These are phyloP conservation scores for Guadua angustifolia DNA, from an alignment of 176 grass and related monocot genomes.

Conservation along the genomic window DNA sequence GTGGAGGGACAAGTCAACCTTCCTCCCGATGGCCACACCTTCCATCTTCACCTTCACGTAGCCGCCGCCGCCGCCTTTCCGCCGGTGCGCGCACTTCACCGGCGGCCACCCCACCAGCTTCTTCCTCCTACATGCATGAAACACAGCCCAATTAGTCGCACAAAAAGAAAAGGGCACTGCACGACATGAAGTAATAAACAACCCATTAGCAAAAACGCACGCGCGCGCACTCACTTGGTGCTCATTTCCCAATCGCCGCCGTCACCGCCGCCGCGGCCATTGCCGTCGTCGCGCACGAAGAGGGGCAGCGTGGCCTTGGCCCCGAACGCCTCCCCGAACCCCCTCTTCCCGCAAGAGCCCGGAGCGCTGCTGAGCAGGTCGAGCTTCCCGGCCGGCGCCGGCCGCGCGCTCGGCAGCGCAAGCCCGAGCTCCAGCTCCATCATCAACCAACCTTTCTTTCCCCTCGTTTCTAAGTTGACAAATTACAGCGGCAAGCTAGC, in stretches of 20 bases:
- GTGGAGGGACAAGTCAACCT: constrained; percentile 69
- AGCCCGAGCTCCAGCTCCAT: constrained; percentile 82
- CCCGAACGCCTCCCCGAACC: constrained; percentile 21
- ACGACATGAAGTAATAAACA: no score
- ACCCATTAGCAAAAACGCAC: background rate
- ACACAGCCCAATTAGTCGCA: background rate
- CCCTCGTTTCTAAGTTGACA: background rate
- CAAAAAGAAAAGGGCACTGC: background rate
- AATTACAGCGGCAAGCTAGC: background rate
- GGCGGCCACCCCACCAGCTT: constrained; percentile 82
- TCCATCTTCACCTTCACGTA: constrained; percentile 93
- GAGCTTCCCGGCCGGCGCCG: background rate
- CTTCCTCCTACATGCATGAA: constrained; percentile 36
- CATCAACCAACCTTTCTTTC: background rate
- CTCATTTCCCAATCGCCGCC: background rate
- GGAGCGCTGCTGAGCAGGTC: background rate
- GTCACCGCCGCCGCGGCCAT: background rate
- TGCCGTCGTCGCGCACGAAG: constrained; percentile 26
- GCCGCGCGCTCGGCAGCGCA: constrained; percentile 37
- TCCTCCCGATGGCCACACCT: constrained; percentile 76
- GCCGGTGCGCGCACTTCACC: constrained; percentile 51
- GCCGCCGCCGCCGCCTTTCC: background rate
- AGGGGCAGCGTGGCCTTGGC: constrained; percentile 46
- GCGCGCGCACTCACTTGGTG: constrained; percentile 44
- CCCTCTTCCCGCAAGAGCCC: constrained; percentile 48